Base-by-base conservation (phyloP, 2,329 filamentous ascomycete species). In the Penicillium occitanis region DNA sequence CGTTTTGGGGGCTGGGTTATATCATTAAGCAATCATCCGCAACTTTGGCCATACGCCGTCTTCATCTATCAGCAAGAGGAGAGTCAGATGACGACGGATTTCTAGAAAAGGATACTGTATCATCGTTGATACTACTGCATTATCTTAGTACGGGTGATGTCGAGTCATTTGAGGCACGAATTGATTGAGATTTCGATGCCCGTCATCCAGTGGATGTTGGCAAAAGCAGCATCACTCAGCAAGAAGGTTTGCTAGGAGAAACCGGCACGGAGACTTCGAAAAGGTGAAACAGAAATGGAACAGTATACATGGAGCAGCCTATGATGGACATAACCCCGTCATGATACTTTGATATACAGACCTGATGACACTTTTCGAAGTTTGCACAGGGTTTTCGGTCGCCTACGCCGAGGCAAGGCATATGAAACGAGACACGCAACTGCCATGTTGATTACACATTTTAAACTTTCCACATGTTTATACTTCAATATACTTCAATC, bases 131-230 rank as follows among this genome's bases (percentile, higher is more conserved):
- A 5, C 53, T 37, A 57, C 53, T 40, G 22, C n/a, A 37, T 25
- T 17, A 37, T 40, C n/a, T 57, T 57, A 57, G 53, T 57, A 57
- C 53, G 53, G n/a, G 30, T 35, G 30, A 22, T 57, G n/a, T 40
- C 53, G 33, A 40, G 53, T 57, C 53, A 57, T 57, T 57, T 25
- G 33, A 57, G 33, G 53, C 53, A 57, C 13, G 33, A 37, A 37
- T 22, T 57, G 30, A 57, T 37, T 57, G 37, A 22, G 51, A 57
- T 57, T 14, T 57, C 51, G 51, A 57, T 37, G 51, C 53, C 14
- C 53, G n/a, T 57, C 33, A 10, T 40, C 33, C 53, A 57, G 53
- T 57, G 53, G 6, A 40, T 25, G 53, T 40, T 22, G n/a, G 19
- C 33, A 40, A 25, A 37, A 11, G 53, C 33, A 57, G 19, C 30